A percentile compares a stretch with the other conserved stretches of the same genome.
Evolutionary conservation across 225 moss, liverwort and hornwort species (phyloP).

Genomic region (Sphagnum tenellum): DNA sequence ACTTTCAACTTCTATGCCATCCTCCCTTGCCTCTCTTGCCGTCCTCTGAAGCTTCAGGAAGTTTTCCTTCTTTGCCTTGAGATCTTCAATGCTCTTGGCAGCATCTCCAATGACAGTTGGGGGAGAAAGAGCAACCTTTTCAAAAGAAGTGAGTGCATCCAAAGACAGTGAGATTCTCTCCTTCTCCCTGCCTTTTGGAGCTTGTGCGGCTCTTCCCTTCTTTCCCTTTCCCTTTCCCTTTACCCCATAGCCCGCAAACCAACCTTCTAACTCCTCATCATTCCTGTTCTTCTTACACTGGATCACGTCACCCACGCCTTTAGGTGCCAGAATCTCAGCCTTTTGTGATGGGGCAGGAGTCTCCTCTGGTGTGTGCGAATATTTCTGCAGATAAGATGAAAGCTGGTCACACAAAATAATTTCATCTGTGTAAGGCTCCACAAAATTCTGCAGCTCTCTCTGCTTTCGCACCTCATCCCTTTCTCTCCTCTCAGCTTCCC

Average conservation of each 20-base stretch:
- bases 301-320: conserved; percentile 68
- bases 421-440: conserved; percentile 90
- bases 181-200: conserved; percentile 61
- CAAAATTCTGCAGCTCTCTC: conserved; percentile 80
- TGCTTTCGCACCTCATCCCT: conserved; percentile 73
- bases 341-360: conserved; percentile 30
- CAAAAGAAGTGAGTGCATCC: conserved; percentile 68
- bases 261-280: conserved; percentile 72
- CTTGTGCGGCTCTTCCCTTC: conserved; percentile 43
- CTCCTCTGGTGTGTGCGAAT: conserved; percentile 48
- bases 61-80: conserved; percentile 59
- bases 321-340: conserved; percentile 68
- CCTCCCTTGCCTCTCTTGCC: conserved; percentile 56
- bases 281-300: conserved; percentile 79
- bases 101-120: conserved; percentile 73
- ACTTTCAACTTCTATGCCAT: conserved; percentile 24
- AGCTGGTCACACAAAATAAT: conserved; percentile 88
- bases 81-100: conserved; percentile 63
- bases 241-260: conserved; percentile 57
- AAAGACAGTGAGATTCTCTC: conserved; percentile 70
- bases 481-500: conserved; percentile 79
- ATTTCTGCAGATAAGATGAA: conserved; percentile 72
- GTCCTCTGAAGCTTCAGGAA: conserved; percentile 62
- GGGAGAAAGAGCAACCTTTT: conserved; percentile 73
- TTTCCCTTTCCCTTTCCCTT: conserved; percentile 69